A percentile compares a stretch with the other conserved stretches of the same genome.
Conservation (phyloP, 139 green algal species). For the Chlamydomonas incerta region DNA sequence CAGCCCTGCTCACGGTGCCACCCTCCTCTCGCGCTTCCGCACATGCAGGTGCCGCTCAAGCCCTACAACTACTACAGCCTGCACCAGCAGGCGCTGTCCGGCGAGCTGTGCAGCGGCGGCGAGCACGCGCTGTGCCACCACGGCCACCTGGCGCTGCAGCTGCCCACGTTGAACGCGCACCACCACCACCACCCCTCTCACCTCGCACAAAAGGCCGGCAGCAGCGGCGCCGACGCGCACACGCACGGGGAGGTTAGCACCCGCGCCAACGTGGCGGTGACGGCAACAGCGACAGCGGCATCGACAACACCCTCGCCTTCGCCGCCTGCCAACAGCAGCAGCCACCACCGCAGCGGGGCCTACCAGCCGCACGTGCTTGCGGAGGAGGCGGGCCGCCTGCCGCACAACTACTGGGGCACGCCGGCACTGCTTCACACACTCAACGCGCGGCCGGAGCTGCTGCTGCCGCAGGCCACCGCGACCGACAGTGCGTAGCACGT, state of each 20-base stretch:
- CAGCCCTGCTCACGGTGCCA: too few species aligned
- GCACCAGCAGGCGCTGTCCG: slow-evolving; percentile 50
- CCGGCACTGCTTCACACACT: slow-evolving; percentile 32
- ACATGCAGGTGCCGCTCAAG: slow-evolving; percentile 40
- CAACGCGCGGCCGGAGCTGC: slow-evolving; percentile 24
- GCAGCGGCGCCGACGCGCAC: not conserved
- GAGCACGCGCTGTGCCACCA: slow-evolving; percentile 1
- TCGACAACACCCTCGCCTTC: too few species aligned
- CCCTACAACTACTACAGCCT: slow-evolving; percentile 33
- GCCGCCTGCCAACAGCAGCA: too few species aligned
- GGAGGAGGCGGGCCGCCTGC: not conserved
- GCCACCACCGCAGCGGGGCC: too few species aligned
- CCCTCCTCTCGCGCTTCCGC: too few species aligned
- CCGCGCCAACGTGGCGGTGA: too few species aligned
- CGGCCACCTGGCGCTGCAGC: slow-evolving; percentile 6
- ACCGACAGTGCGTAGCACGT: too few species aligned
- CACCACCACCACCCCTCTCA: not conserved
- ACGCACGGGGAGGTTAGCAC: too few species aligned
- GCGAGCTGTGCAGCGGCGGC: slow-evolving; percentile 19
- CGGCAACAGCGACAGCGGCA: too few species aligned
- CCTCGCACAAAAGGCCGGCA: not conserved
- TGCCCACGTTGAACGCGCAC: not conserved
- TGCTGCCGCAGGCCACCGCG: slow-evolving; percentile 48
- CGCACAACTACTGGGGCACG: slow-evolving; percentile 47
- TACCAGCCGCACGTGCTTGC: slow-evolving; percentile 3